phyloP scores from a whole-genome alignment of 2,329 filamentous ascomycete genomes.

The Fusarium virguliforme region DNA sequence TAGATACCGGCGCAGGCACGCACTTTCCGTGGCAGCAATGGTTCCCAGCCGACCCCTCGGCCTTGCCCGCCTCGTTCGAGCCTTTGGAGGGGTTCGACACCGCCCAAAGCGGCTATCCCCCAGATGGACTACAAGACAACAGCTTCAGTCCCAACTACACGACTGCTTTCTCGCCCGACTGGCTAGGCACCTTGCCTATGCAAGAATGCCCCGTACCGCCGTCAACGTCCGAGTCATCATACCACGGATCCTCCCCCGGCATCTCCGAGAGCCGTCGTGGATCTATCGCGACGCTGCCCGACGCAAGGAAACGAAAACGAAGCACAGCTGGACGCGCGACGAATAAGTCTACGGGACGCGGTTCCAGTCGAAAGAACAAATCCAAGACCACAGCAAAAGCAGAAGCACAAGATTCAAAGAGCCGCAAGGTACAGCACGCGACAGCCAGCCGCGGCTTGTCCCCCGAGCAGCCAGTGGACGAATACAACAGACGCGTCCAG shows the following conservation, averaged over 20 bases:
- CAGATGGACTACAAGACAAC: neutral
- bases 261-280: neutral
- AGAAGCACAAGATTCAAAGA: neutral
- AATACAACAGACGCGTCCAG: conserved; percentile 8
- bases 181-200: neutral
- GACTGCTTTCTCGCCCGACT: neutral
- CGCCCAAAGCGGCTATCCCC: neutral
- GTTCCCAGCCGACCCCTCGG: neutral
- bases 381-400: accelerated
- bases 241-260: accelerated
- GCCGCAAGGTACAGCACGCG: neutral
- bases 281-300: neutral
- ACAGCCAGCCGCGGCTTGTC: neutral
- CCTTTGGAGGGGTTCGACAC: neutral
- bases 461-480: neutral
- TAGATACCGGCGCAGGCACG: neutral
- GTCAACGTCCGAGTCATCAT: neutral
- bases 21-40: neutral
- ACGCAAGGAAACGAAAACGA: neutral
- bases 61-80: neutral
- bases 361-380: neutral
- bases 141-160: neutral
- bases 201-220: neutral
- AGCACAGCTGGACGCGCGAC: accelerated
- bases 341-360: neutral